These are phyloP conservation scores for Coniella vitis DNA, from an alignment of 2,329 filamentous ascomycete genomes.

Conservation along the genomic window DNA sequence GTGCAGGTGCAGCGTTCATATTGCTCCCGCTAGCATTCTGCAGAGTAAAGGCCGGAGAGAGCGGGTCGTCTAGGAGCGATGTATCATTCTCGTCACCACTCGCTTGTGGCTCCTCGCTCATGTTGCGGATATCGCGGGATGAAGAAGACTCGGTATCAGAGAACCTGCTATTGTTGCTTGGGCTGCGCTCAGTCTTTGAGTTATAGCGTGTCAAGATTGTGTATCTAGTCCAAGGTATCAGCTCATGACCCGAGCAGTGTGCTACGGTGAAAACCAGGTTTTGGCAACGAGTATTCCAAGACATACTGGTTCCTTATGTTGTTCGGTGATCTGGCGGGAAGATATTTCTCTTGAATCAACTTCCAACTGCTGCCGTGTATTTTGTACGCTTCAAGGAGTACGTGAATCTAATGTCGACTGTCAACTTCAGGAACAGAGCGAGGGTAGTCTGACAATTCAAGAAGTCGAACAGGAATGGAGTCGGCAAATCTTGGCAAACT, in stretches of 20 bases:
- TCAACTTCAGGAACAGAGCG: neutral
- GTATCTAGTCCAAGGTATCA: neutral
- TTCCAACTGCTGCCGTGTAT: conserved; percentile 2
- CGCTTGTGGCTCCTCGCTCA: neutral
- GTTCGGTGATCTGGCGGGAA: conserved; percentile 1
- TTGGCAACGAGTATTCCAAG: no score
- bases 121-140: neutral
- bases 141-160: neutral
- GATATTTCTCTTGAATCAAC: conserved; percentile 1
- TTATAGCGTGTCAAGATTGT: neutral
- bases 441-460: no score
- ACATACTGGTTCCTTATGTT: conserved; percentile 3
- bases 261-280: no score
- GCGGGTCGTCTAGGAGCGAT: neutral
- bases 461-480: neutral
- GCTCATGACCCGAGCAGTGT: neutral
- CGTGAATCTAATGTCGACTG: neutral
- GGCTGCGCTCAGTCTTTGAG: neutral
- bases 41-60: neutral
- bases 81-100: neutral
- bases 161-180: neutral
- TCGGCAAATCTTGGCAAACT: neutral
- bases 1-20: no score
- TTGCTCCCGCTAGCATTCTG: neutral
- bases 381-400: neutral